Conservation (phyloP, 2,329 filamentous ascomycete genomes). For the Scedosporium apiospermum region DNA sequence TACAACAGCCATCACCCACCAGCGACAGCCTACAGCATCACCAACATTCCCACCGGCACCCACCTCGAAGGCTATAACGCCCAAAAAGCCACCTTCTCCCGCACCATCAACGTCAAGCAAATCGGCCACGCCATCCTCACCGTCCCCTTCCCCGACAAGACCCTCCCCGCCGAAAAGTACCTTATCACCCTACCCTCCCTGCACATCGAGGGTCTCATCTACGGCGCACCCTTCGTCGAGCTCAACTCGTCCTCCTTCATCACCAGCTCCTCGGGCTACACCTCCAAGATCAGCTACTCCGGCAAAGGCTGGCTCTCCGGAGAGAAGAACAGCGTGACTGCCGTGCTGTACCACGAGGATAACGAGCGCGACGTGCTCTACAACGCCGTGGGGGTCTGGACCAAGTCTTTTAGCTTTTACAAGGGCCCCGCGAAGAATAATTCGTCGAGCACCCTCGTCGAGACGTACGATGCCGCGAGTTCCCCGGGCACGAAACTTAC, state of each 20-base stretch:
- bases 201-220: constrained; percentile 89
- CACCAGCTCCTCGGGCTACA: constrained; percentile 75
- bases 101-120: constrained; percentile 91
- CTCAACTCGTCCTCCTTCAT: constrained; percentile 81
- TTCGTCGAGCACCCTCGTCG: constrained; percentile 37
- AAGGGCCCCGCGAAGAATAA: constrained; percentile 48
- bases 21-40: constrained; percentile 87
- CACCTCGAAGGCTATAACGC: constrained; percentile 82
- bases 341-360: constrained; percentile 60
- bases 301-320: constrained; percentile 92
- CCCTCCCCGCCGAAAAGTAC: constrained; percentile 54
- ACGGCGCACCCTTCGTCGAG: constrained; percentile 80
- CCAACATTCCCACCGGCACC: constrained; percentile 75
- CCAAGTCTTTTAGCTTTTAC: constrained; percentile 69
- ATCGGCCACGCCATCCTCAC: constrained; percentile 81
- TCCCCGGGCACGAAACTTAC: constrained; percentile 56
- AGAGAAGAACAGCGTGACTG: constrained; percentile 87
- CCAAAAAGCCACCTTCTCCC: constrained; percentile 89
- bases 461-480: constrained; percentile 50
- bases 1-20: constrained; percentile 71
- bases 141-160: constrained; percentile 40
- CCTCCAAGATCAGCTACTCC: constrained; percentile 83
- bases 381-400: constrained; percentile 87
- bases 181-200: constrained; percentile 85
- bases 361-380: constrained; percentile 67